A percentile compares a stretch with the other conserved stretches of the same genome.
phyloP scores from a whole-genome alignment of 164 flowering plant species.

The Stephania japonica region DNA sequence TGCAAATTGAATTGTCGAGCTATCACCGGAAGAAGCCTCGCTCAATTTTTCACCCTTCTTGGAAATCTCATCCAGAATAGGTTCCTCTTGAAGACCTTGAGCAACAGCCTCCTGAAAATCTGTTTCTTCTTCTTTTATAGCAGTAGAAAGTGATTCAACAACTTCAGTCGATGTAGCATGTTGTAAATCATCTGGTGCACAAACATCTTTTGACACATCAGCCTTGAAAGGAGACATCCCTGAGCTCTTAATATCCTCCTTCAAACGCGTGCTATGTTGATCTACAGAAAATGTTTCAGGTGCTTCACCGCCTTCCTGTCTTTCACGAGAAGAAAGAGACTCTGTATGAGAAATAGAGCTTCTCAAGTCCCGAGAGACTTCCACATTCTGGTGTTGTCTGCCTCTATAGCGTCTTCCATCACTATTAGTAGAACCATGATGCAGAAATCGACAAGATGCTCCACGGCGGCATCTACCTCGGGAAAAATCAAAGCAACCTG shows the following conservation, averaged over 20 bases:
- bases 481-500: slow-evolving; percentile 56
- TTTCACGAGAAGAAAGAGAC: slow-evolving; percentile 5
- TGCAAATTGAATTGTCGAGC: background rate
- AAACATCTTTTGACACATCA: slow-evolving; percentile 13
- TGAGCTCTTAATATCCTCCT: slow-evolving; percentile 18
- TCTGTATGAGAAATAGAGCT: slow-evolving; percentile 20
- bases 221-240: slow-evolving; percentile 14
- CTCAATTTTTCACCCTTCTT: background rate
- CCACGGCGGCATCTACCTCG: slow-evolving; percentile 83
- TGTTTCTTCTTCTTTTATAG: slow-evolving; percentile 8
- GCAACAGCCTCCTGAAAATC: slow-evolving; percentile 15
- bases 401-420: slow-evolving; percentile 33
- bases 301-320: slow-evolving; percentile 9
- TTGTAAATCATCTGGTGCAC: slow-evolving; percentile 8
- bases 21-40: slow-evolving; percentile 4
- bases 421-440: slow-evolving; percentile 35
- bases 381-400: slow-evolving; percentile 29
- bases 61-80: slow-evolving; percentile 7
- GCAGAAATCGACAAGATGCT: slow-evolving; percentile 63
- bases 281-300: slow-evolving; percentile 2
- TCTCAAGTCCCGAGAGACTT: slow-evolving; percentile 23
- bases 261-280: slow-evolving; percentile 14
- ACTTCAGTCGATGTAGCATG: slow-evolving; percentile 17
- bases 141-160: slow-evolving; percentile 17
- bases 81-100: slow-evolving; percentile 12